These are phyloP conservation scores for Ophiocordyceps camponoti-rufipedis DNA, from an alignment of 2,329 filamentous ascomycete species.

Conservation along the genomic window DNA sequence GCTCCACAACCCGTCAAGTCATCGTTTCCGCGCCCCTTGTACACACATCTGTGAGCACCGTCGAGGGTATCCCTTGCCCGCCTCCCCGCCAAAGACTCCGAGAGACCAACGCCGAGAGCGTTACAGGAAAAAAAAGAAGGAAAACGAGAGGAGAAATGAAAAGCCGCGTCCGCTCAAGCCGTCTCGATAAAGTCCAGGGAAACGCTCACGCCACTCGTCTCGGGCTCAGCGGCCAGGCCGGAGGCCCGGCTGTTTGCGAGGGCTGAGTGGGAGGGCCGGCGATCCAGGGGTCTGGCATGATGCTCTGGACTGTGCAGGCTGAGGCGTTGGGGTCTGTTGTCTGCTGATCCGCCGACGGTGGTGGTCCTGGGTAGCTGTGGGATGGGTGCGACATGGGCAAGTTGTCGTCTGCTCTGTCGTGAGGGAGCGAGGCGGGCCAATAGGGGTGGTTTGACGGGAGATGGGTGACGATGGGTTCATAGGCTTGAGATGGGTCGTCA, in stretches of 20 bases:
- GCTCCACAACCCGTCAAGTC: too few species aligned
- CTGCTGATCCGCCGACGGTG: background rate
- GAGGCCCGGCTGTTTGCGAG: slow-evolving; percentile 1
- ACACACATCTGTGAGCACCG: too few species aligned
- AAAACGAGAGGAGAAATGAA: too few species aligned
- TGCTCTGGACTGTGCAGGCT: slow-evolving; percentile 1
- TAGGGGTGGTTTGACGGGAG: background rate
- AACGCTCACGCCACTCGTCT: too few species aligned
- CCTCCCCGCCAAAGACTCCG: too few species aligned
- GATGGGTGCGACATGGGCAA: background rate
- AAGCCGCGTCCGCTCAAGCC: too few species aligned
- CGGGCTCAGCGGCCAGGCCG: too few species aligned
- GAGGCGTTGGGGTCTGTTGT: background rate
- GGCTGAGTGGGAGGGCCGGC: slow-evolving; percentile 1
- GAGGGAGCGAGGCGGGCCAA: background rate
- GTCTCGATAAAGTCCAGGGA: too few species aligned
- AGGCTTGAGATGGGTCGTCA: background rate
- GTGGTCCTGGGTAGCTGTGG: background rate
- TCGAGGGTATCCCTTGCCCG: too few species aligned
- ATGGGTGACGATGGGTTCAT: background rate
- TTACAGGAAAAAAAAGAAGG: too few species aligned
- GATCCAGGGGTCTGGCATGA: slow-evolving; percentile 2
- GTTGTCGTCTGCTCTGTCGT: background rate
- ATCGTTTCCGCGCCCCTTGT: too few species aligned
- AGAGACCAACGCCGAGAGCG: too few species aligned